Conservation (phyloP, 257 asterid genomes). For the Gentiana macrophylla region DNA sequence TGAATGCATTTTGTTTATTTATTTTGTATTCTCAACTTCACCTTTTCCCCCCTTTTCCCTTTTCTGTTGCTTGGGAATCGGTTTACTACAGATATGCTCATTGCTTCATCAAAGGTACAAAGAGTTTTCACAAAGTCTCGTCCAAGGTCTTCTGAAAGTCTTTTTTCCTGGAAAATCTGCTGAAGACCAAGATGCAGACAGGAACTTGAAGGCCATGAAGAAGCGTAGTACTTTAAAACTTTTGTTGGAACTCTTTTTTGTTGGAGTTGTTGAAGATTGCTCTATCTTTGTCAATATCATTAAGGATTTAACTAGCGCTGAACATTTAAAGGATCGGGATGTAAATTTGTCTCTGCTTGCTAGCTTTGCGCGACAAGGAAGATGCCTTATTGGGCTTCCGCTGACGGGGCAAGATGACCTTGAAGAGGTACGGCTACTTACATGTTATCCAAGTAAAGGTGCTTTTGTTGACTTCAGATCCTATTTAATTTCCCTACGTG, state of each 20-base stretch:
- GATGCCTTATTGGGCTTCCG: conserved; percentile 84
- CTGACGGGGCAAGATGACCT: conserved; percentile 67
- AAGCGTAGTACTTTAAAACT: conserved; percentile 95
- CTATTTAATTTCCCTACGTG: too few relatives aligned
- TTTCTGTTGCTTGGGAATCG: conserved; percentile 1
- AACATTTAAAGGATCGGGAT: conserved; percentile 93
- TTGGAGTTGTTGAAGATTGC: conserved; percentile 82
- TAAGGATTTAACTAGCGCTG: conserved; percentile 80
- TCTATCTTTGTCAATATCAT: conserved; percentile 62
- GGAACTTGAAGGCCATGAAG: conserved; percentile 85
- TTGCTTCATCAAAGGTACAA: conserved; percentile 95
- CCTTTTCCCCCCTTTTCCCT: background rate
- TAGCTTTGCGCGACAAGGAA: conserved; percentile 96
- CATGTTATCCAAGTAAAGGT: background rate
- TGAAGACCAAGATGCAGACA: conserved; percentile 79
- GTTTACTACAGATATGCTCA: conserved; percentile 72
- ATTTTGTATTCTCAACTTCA: background rate
- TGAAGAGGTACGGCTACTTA: conserved; percentile 56
- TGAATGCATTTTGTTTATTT: too few relatives aligned
- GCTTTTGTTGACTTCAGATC: background rate
- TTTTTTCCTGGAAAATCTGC: conserved; percentile 68
- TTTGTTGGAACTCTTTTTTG: conserved; percentile 89
- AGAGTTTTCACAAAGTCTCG: conserved; percentile 86
- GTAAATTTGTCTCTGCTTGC: conserved; percentile 92
- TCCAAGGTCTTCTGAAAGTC: conserved; percentile 85